Conservation (phyloP, 352 stramenopile species). For the Pythium phragmitis region DNA sequence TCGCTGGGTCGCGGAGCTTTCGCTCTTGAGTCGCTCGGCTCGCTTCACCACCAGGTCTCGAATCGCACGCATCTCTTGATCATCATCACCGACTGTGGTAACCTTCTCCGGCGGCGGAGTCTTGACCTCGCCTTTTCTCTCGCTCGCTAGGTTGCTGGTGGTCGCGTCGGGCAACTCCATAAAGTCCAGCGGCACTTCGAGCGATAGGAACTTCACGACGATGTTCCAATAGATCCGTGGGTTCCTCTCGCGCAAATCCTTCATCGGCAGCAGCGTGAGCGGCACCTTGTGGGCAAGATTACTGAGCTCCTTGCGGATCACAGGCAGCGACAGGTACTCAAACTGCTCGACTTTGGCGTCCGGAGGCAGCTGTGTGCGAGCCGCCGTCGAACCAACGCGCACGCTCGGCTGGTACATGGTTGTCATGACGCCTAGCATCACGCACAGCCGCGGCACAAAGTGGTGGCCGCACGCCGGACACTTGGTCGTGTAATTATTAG, state of each 20-base stretch:
- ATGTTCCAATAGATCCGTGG: conserved; percentile 62
- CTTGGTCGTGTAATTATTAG: conserved; percentile 42
- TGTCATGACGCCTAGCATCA: conserved; percentile 39
- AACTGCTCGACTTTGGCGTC: conserved; percentile 35
- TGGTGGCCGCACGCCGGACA: conserved; percentile 33
- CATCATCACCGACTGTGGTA: conserved; percentile 1
- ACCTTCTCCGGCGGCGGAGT: not conserved
- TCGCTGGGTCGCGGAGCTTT: conserved; percentile 2
- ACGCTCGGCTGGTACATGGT: conserved; percentile 21
- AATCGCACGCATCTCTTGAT: conserved; percentile 7
- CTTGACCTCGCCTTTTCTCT: not conserved
- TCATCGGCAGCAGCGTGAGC: conserved; percentile 40
- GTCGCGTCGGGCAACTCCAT: conserved; percentile 36
- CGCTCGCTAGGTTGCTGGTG: not conserved
- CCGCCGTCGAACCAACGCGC: not conserved
- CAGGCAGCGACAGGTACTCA: conserved; percentile 44
- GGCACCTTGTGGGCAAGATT: conserved; percentile 40
- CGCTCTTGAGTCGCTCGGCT: conserved; percentile 9
- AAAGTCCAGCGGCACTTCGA: conserved; percentile 45
- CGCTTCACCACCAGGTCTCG: conserved; percentile 14
- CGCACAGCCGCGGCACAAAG: conserved; percentile 38
- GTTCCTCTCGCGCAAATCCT: conserved; percentile 34
- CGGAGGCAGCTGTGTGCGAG: conserved; percentile 6
- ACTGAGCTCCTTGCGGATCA: conserved; percentile 44
- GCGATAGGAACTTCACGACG: conserved; percentile 47